Evolutionary conservation across 768 basidiomycete species (phyloP).

Genomic region (Symmetrospora coprosmae): DNA sequence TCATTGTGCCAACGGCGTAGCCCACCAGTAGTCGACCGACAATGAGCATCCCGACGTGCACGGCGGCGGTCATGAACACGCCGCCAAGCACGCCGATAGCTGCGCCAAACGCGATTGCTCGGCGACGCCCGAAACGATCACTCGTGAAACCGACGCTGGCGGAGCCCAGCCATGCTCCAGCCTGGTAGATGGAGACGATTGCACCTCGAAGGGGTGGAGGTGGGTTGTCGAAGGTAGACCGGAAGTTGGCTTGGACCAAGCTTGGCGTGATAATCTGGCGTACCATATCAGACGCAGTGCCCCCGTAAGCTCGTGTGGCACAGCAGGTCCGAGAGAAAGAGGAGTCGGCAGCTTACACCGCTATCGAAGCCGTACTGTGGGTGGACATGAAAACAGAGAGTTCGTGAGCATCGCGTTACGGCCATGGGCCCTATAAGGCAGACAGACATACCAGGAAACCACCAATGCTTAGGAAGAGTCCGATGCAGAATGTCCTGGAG

Average conservation of each 20-base stretch:
- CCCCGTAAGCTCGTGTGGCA: too few relatives aligned
- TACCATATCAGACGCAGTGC: too few relatives aligned
- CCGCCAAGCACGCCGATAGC: neutral
- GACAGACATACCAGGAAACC: neutral
- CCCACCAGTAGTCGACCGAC: conserved; percentile 7
- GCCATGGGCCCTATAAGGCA: too few relatives aligned
- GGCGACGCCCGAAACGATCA: neutral
- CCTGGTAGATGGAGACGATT: conserved; percentile 19
- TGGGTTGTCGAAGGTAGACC: neutral
- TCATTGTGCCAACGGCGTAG: conserved; percentile 13
- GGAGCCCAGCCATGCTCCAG: conserved; percentile 13
- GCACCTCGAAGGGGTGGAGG: neutral
- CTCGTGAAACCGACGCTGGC: neutral
- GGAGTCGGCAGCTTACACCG: too few relatives aligned
- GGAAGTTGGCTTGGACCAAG: neutral
- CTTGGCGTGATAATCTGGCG: neutral
- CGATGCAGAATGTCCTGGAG: conserved; percentile 3
- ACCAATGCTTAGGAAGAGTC: conserved; percentile 4
- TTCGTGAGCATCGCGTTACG: too few relatives aligned
- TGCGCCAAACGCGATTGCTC: neutral
- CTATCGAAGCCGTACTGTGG: too few relatives aligned
- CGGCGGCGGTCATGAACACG: conserved; percentile 6
- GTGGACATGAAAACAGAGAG: too few relatives aligned
- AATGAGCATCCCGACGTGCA: conserved; percentile 12
- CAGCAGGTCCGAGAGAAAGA: too few relatives aligned